A percentile compares a stretch with the other conserved stretches of the same genome.
Evolutionary conservation across 2,329 filamentous ascomycete species (phyloP).

Genomic region (Pseudocercospora ulei): DNA sequence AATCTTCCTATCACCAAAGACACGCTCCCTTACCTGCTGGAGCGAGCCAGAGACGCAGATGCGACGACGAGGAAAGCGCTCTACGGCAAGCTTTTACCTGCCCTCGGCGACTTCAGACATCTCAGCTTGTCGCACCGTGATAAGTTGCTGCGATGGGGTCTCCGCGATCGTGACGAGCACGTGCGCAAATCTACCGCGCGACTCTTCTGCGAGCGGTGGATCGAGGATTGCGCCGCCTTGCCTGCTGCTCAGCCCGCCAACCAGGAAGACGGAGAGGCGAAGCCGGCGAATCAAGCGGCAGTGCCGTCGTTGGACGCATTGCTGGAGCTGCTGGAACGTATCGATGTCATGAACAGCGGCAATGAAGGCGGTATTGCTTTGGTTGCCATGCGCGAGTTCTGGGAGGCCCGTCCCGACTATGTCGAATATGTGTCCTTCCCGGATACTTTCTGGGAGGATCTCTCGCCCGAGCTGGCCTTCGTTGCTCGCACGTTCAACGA

Average conservation of each 20-base stretch:
- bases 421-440: conserved; percentile 58
- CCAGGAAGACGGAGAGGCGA: conserved; percentile 45
- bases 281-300: conserved; percentile 40
- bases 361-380: conserved; percentile 82
- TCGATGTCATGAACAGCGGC: conserved; percentile 84
- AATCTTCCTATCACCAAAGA: conserved; percentile 79
- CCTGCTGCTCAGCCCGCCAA: conserved; percentile 51
- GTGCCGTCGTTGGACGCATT: conserved; percentile 70
- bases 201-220: conserved; percentile 91
- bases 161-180: conserved; percentile 86
- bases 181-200: conserved; percentile 85
- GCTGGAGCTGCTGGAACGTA: conserved; percentile 81
- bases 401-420: conserved; percentile 82
- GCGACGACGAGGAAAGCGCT: conserved; percentile 71
- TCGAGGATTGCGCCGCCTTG: conserved; percentile 78
- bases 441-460: conserved; percentile 67
- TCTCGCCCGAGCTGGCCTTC: conserved; percentile 79
- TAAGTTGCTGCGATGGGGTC: conserved; percentile 87
- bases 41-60: conserved; percentile 83
- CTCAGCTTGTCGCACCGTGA: conserved; percentile 88
- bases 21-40: conserved; percentile 77
- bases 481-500: conserved; percentile 89
- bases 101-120: conserved; percentile 86
- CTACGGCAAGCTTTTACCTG: conserved; percentile 77
- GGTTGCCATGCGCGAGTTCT: conserved; percentile 92